Conservation (phyloP, 192 early-diverging fungal genomes). For the Backusella liffmaniae region DNA sequence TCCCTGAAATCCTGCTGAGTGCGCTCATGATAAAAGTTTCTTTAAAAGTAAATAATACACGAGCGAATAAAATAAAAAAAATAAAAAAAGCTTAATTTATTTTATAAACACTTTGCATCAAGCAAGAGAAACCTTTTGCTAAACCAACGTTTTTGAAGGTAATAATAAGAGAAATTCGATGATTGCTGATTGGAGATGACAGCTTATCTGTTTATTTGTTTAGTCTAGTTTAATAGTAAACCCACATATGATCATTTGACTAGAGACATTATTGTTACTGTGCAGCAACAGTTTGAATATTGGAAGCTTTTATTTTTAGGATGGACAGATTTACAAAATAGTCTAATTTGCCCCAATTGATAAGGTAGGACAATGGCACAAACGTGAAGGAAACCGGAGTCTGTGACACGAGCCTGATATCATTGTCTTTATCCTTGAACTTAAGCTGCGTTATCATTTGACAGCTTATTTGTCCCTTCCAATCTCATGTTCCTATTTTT, state of each 20-base stretch:
- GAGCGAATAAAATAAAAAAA: neutral
- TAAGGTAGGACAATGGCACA: neutral
- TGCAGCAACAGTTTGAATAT: too few species aligned
- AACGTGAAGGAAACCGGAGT: too few species aligned
- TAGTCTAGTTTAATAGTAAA: neutral
- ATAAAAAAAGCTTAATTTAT: neutral
- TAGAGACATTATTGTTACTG: neutral
- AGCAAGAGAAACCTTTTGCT: neutral
- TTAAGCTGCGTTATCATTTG: neutral
- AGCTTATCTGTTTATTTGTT: neutral
- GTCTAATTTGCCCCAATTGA: neutral
- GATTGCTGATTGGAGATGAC: neutral
- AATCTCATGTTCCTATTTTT: neutral
- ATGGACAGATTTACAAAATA: neutral
- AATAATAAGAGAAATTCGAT: neutral
- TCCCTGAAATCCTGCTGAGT: slow-evolving; percentile 6
- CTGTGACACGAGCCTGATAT: neutral
- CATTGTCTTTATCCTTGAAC: neutral
- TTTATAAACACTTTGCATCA: neutral
- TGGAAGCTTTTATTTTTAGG: neutral
- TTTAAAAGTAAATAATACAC: neutral
- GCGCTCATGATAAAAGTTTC: neutral
- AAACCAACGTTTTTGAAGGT: neutral
- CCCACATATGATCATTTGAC: neutral
- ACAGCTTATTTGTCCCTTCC: neutral